These are phyloP conservation scores for Mortierella sp. DNA, from an alignment of 371 early-diverging fungal species.

Conservation along the genomic window DNA sequence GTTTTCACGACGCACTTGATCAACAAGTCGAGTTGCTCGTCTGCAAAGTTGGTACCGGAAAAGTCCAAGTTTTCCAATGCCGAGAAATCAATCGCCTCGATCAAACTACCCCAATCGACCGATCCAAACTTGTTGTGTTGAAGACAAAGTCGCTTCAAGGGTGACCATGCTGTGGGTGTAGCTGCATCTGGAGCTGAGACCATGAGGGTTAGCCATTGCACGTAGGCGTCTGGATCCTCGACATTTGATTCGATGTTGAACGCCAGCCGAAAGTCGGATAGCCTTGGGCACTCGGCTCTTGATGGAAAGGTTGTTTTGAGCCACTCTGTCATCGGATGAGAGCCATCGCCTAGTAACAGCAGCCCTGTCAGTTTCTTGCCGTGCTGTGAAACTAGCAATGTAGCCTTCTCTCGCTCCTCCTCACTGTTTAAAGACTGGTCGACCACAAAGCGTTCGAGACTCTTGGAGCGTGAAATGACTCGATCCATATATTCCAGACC, in stretches of 20 bases:
- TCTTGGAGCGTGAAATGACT: background rate
- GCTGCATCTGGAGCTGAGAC: background rate
- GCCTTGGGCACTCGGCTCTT: background rate
- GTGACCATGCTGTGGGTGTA: background rate
- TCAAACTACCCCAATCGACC: background rate
- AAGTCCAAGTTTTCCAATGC: conserved; percentile 1
- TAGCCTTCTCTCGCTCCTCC: background rate
- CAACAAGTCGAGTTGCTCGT: background rate
- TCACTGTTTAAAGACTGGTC: background rate
- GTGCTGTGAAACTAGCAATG: background rate
- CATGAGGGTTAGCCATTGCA: background rate
- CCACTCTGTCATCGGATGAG: background rate
- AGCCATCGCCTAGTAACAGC: background rate
- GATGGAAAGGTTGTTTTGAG: background rate
- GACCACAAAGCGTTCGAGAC: background rate
- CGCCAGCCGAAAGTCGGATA: background rate
- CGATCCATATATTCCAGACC: background rate
- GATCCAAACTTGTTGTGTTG: background rate
- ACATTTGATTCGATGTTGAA: background rate
- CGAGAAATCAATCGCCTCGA: conserved; percentile 1
- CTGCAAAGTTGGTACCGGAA: background rate
- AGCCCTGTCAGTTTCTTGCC: background rate
- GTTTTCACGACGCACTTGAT: background rate
- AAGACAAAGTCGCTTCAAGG: background rate
- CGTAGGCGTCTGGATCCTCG: background rate